phyloP scores from a whole-genome alignment of 2,329 filamentous ascomycete species.

The Phialophora expanda region DNA sequence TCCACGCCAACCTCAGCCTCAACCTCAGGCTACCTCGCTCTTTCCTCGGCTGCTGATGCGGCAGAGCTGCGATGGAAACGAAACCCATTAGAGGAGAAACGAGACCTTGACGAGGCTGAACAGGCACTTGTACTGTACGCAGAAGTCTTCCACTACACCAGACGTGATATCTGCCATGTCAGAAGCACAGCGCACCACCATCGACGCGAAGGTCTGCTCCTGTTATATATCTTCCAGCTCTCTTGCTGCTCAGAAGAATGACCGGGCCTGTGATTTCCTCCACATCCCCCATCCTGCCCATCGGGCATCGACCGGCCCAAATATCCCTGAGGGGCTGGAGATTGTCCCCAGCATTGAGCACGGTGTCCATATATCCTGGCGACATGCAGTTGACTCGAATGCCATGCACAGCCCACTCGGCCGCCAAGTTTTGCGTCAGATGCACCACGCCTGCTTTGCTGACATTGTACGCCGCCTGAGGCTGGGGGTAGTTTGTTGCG shows the following conservation, averaged over 20 bases:
- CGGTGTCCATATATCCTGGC: conserved; percentile 79
- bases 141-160: neutral
- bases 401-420: conserved; percentile 73
- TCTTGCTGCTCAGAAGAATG: conserved; percentile 63
- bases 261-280: conserved; percentile 68
- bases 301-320: conserved; percentile 66
- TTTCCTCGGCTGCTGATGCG: neutral
- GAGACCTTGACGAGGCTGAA: neutral
- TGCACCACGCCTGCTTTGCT: conserved; percentile 70
- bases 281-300: conserved; percentile 68
- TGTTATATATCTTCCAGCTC: conserved; percentile 70
- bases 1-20: neutral
- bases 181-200: conserved; percentile 52
- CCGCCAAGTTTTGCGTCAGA: conserved; percentile 68
- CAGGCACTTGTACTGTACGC: neutral
- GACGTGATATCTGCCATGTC: conserved; percentile 2
- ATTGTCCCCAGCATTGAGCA: conserved; percentile 70
- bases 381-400: conserved; percentile 73
- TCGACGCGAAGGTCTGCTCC: conserved; percentile 70
- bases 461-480: conserved; percentile 72
- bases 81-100: neutral
- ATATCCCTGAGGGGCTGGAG: conserved; percentile 59
- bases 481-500: conserved; percentile 64
- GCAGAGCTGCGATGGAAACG: neutral
- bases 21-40: neutral